These are phyloP conservation scores for Penicillium sclerotiorum DNA, from an alignment of 2,329 filamentous ascomycete genomes.

Conservation along the genomic window DNA sequence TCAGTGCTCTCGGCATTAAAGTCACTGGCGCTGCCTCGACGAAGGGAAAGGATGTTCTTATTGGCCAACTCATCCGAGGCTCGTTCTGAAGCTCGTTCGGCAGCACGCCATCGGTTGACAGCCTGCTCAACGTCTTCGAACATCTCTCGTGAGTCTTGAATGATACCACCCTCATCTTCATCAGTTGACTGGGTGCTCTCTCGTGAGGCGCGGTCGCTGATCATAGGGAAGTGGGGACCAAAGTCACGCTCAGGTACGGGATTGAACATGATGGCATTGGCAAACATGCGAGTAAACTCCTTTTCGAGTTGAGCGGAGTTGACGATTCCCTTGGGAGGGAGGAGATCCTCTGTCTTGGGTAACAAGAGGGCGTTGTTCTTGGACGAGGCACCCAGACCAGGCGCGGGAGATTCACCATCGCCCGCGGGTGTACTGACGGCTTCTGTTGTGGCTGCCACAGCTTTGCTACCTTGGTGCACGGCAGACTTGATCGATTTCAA, in stretches of 20 bases:
- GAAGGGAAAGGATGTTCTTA: constrained; percentile 41
- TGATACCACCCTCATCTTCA: constrained; percentile 80
- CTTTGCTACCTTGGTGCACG: constrained; percentile 56
- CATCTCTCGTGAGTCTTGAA: constrained; percentile 87
- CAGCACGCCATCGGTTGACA: constrained; percentile 73
- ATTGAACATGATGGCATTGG: constrained; percentile 98
- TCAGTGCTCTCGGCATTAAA: constrained; percentile 40
- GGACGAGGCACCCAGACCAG: constrained; percentile 35
- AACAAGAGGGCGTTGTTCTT: constrained; percentile 47
- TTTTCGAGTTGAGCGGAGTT: constrained; percentile 92
- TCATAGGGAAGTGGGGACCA: constrained; percentile 61
- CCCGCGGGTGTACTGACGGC: constrained; percentile 69
- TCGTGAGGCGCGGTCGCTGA: constrained; percentile 42
- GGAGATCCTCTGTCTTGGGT: constrained; percentile 70
- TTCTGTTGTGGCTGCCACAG: constrained; percentile 47
- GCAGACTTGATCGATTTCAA: constrained; percentile 76
- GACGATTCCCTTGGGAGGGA: constrained; percentile 86
- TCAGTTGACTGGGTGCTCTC: constrained; percentile 60
- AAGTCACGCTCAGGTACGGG: constrained; percentile 74
- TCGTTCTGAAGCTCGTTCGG: constrained; percentile 64
- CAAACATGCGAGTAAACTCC: constrained; percentile 94
- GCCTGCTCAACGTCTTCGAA: constrained; percentile 82
- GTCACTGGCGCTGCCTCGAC: constrained; percentile 41
- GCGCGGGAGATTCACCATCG: constrained; percentile 55
- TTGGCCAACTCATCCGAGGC: constrained; percentile 42